Evolutionary conservation across 2,329 filamentous ascomycete species (phyloP), one percentile per base, ranked within the genome.

Genomic region (Aspergillus ruber): DNA sequence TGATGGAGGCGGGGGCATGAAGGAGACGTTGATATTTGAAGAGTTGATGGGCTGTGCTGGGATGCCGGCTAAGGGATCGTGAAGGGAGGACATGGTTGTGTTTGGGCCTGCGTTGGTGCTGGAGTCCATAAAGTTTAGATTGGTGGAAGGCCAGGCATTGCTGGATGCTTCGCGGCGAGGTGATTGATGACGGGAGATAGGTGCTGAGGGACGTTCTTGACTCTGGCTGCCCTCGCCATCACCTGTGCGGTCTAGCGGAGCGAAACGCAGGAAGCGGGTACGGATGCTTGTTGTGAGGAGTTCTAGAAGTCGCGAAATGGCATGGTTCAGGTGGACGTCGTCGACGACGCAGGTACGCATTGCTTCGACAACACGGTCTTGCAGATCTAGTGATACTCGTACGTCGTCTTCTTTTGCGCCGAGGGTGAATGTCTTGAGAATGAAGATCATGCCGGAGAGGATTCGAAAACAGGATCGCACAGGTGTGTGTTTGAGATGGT

Each of bases 401-500:
- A 84, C 77, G 49, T 84, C 79, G 55, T 80, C 77, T 60, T 83
- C 81, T 42, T 78, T 80, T 0, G 80, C 80, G 36, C 81, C 81
- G 2, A 84, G 70, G 1, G 80, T 81, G 53, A 85, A 83, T 0
- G 80, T 82, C 71, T 85, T 85, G 36, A 84, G 70, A 18, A 83
- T 74, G 53, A 84, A 83, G 57, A 84, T 83, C 59, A 82, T 79
- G 6, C 80, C 81, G 10, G 78, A 81, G 42, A 84, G 73, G 50
- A 84, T 82, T 48, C 81, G 76, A 66, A 84, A 83, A 58, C 80
- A 83, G 0, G 81, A 83, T 32, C 81, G 73, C 7, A 84, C 81
- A 3, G 81, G 81, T 1, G 79, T 78, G 57, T 84, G 80, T 51
- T 80, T 78, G 12, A 85, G 72, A 55, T 77, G 77, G 44, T 80